These are phyloP conservation scores for Oidium heveae DNA, from an alignment of 2,329 filamentous ascomycete species.

Conservation along the genomic window DNA sequence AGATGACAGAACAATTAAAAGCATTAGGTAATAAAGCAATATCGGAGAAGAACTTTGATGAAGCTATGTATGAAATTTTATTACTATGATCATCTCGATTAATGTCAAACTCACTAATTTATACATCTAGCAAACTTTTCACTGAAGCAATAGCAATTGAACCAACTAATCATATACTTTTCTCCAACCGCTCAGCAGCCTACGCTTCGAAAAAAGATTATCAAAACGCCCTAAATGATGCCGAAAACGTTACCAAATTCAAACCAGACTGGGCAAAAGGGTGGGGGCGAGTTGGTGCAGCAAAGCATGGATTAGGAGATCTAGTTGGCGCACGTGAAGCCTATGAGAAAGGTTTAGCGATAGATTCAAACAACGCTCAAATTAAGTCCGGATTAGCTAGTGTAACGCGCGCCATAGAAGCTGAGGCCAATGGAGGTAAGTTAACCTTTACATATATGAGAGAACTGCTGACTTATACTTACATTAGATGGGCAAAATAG, in stretches of 20 bases:
- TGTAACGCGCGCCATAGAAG: slow-evolving; percentile 70
- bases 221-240: slow-evolving; percentile 63
- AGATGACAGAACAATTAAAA: slow-evolving; percentile 54
- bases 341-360: slow-evolving; percentile 82
- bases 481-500: slow-evolving; percentile 19
- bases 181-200: slow-evolving; percentile 80
- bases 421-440: slow-evolving; percentile 30
- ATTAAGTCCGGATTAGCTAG: slow-evolving; percentile 70
- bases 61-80: slow-evolving; percentile 53
- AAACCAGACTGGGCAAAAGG: slow-evolving; percentile 98
- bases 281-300: slow-evolving; percentile 79
- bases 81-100: slow-evolving; percentile 2
- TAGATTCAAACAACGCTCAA: slow-evolving; percentile 75
- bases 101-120: background rate
- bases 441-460: background rate
- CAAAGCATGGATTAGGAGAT: slow-evolving; percentile 69
- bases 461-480: background rate
- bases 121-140: slow-evolving; percentile 56
- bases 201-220: slow-evolving; percentile 81
- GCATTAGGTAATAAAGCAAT: slow-evolving; percentile 97
- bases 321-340: slow-evolving; percentile 67
- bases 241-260: slow-evolving; percentile 75
- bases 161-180: slow-evolving; percentile 81
- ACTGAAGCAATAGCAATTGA: slow-evolving; percentile 77
- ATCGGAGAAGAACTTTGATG: slow-evolving; percentile 85